Evolutionary conservation across 306 rosid genomes (phyloP).

Genomic region (Rubus idaeus): DNA sequence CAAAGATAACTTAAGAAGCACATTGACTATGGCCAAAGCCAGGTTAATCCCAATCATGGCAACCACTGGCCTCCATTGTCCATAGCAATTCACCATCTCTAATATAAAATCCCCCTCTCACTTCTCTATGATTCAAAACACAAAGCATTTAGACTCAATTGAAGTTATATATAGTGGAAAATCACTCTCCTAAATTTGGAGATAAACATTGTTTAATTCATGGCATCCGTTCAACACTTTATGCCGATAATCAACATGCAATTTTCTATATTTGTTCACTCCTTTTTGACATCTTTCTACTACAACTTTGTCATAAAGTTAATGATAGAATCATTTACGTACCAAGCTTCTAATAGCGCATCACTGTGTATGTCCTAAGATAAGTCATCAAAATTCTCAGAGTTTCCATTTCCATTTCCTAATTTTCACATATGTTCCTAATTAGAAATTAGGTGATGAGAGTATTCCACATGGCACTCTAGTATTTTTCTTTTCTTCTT

Average conservation of each 20-base stretch:
- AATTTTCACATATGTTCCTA: background rate
- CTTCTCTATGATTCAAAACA: constrained; percentile 13
- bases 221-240: constrained; percentile 31
- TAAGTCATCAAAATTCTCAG: background rate
- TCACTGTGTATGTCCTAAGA: constrained; percentile 8
- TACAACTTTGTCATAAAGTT: constrained; percentile 26
- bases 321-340: constrained; percentile 17
- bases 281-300: constrained; percentile 5
- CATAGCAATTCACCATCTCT: constrained; percentile 34
- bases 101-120: background rate
- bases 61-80: constrained; percentile 49
- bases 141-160: constrained; percentile 13
- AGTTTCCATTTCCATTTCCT: background rate
- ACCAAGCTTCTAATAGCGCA: constrained; percentile 20
- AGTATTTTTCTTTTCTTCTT: background rate
- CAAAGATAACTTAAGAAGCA: constrained; percentile 68
- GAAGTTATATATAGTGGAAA: constrained; percentile 31
- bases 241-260: constrained; percentile 18
- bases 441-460: background rate
- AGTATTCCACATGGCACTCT: background rate
- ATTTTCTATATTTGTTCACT: constrained; percentile 11
- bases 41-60: constrained; percentile 62
- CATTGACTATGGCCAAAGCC: constrained; percentile 64
- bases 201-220: constrained; percentile 26
- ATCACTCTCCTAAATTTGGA: constrained; percentile 13